Conservation (phyloP, 1,284 basidiomycete species). For the Xanthoconium separans region DNA sequence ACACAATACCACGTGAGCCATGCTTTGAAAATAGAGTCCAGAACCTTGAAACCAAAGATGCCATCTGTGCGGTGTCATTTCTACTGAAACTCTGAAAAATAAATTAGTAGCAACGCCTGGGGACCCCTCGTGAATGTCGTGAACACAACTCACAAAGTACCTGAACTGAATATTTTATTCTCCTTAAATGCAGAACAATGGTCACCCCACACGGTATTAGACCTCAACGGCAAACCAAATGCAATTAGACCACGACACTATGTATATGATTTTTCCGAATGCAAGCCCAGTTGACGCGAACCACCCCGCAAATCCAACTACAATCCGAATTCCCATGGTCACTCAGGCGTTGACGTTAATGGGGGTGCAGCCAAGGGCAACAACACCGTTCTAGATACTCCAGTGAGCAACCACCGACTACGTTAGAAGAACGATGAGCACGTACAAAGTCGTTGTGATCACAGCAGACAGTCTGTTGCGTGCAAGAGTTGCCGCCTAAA, state of each 20-base stretch:
- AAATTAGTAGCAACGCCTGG: too few relatives aligned
- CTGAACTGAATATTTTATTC: too few relatives aligned
- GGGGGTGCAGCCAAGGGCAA: constrained; percentile 14
- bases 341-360: constrained; percentile 6
- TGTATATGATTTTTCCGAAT: not conserved
- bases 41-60: too few relatives aligned
- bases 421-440: not conserved
- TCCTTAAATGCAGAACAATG: too few relatives aligned
- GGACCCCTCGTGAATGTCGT: too few relatives aligned
- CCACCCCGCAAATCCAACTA: not conserved
- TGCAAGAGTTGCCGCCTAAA: not conserved
- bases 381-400: constrained; percentile 6
- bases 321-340: not conserved
- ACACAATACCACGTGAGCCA: too few relatives aligned
- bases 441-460: not conserved
- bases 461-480: not conserved
- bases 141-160: too few relatives aligned
- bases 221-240: not conserved
- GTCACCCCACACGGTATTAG: not conserved
- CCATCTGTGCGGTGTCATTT: too few relatives aligned
- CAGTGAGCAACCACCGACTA: not conserved
- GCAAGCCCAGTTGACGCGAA: not conserved
- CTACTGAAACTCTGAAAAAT: too few relatives aligned
- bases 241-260: not conserved
- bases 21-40: too few relatives aligned